Conservation (phyloP, 208 protist genomes). For the Trypanosoma lewisi region DNA sequence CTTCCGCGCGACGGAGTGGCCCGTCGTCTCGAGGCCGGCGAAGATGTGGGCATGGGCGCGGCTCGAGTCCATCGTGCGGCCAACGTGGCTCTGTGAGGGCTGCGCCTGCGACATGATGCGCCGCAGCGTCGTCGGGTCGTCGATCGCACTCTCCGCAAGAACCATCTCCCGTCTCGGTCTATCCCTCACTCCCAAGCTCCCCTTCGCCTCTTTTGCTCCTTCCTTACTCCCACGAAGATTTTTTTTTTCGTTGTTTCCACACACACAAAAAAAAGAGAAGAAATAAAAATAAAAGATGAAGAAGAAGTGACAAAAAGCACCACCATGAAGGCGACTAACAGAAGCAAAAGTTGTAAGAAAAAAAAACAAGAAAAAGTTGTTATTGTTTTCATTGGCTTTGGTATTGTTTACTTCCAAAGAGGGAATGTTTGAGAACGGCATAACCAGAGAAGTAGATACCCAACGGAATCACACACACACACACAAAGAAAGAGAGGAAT, state of each 20-base stretch:
- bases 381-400: no score
- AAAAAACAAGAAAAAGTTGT: no score
- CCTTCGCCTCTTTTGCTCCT: neutral
- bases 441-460: no score
- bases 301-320: no score
- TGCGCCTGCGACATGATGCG: conserved; percentile 47
- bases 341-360: no score
- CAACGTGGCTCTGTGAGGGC: conserved; percentile 59
- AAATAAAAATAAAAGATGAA: no score
- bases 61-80: conserved; percentile 54
- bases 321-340: no score
- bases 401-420: no score
- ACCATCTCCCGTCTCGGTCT: neutral
- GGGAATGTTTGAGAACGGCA: no score
- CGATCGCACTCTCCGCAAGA: conserved; percentile 16
- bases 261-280: conserved; percentile 8
- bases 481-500: conserved; percentile 10
- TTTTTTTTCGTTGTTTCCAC: neutral
- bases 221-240: neutral
- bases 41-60: conserved; percentile 36
- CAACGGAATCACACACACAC: neutral
- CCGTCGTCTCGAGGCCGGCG: conserved; percentile 32
- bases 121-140: conserved; percentile 52
- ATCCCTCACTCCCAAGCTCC: neutral
- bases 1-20: conserved; percentile 49